Conservation (phyloP, 1,284 basidiomycete species). For the Cutaneotrichosporon cutaneum region DNA sequence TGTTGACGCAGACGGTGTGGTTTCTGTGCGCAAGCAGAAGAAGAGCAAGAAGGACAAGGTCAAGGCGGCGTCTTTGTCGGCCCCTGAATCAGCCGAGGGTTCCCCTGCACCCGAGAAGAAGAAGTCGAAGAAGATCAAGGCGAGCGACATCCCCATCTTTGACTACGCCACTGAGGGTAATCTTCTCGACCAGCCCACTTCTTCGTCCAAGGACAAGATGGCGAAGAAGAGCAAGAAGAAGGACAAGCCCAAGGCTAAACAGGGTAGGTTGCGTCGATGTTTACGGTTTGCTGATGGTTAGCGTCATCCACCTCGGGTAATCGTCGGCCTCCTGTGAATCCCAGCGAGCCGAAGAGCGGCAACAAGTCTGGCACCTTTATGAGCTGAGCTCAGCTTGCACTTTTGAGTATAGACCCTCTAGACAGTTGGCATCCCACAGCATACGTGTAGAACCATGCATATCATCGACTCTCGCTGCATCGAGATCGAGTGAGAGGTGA, state of each 20-base stretch:
- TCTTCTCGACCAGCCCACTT: conserved; percentile 63
- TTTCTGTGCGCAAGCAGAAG: conserved; percentile 38
- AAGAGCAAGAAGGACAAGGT: conserved; percentile 26
- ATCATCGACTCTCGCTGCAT: not conserved
- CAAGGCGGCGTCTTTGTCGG: not conserved
- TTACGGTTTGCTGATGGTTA: conserved; percentile 10
- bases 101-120: not conserved
- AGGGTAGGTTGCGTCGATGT: conserved; percentile 27
- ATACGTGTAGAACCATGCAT: not conserved
- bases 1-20: conserved; percentile 31
- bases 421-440: not conserved
- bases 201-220: not conserved
- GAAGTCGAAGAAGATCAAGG: conserved; percentile 29
- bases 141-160: conserved; percentile 59
- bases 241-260: conserved; percentile 36
- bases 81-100: not conserved
- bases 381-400: conserved; percentile 4
- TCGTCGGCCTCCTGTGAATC: conserved; percentile 42
- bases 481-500: not conserved
- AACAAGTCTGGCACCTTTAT: conserved; percentile 43
- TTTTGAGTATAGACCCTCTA: not conserved
- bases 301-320: conserved; percentile 38
- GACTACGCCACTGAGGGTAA: conserved; percentile 74
- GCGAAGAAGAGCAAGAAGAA: conserved; percentile 5
- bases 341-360: conserved; percentile 49